These are phyloP conservation scores for Aristolochia fimbriata DNA, from an alignment of 164 flowering plant species.

Conservation along the genomic window DNA sequence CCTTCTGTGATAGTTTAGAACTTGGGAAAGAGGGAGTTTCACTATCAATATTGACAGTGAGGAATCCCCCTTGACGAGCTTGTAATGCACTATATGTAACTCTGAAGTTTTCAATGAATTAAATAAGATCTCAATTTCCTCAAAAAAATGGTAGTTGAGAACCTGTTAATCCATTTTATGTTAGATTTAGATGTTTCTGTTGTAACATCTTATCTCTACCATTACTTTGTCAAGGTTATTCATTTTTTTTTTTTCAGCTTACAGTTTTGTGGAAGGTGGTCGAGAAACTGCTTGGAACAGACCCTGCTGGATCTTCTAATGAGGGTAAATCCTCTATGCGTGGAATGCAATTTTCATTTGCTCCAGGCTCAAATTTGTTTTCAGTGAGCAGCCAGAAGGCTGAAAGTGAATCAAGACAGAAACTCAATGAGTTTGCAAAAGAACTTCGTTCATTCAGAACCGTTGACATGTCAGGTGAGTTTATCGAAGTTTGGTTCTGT, in stretches of 20 bases:
- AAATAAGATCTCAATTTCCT: no score
- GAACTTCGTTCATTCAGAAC: constrained; percentile 63
- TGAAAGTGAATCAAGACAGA: constrained; percentile 56
- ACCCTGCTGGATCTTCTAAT: constrained; percentile 23
- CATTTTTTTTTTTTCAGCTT: constrained; percentile 62
- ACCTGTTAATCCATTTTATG: background rate
- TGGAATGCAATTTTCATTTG: constrained; percentile 73
- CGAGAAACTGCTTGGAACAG: constrained; percentile 51
- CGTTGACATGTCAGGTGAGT: constrained; percentile 90
- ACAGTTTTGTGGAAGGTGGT: constrained; percentile 96
- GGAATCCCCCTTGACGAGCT: no score
- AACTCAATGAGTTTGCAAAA: constrained; percentile 75
- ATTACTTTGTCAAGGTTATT: constrained; percentile 13
- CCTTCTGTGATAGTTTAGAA: no score
- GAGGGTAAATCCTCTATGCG: constrained; percentile 39
- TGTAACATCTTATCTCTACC: background rate
- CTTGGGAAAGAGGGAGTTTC: no score
- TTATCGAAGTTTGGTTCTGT: background rate
- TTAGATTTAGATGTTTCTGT: background rate
- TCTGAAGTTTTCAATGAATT: no score
- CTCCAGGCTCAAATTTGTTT: constrained; percentile 64
- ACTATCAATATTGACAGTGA: no score
- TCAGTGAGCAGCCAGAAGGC: constrained; percentile 39
- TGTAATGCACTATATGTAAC: no score
- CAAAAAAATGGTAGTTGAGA: no score